Evolutionary conservation across 495 filamentous ascomycete species (phyloP), one percentile per base, ranked within the genome.

Genomic region (Xylaria palmicola): DNA sequence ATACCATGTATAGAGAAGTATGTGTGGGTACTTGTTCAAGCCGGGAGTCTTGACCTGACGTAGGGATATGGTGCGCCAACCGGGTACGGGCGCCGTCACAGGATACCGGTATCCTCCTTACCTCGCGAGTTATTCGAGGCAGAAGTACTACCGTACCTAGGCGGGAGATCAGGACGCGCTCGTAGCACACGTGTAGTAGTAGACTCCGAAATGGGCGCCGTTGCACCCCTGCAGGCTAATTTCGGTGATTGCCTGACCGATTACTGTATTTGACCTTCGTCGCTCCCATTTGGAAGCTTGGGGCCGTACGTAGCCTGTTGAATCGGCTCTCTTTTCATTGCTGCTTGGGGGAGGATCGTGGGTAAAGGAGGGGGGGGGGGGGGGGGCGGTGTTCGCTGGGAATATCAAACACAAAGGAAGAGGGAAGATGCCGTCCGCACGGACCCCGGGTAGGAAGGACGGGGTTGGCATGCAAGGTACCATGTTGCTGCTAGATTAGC

Each of bases 231-330:
- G 34, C 57, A 40, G 17, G 19, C 34, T 52, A 52, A 60, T 52
- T 44, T 59, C 19, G 9, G 6, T 32, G 20, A 10, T 12, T 34
- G 55, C 24, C 41, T 37, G 45, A 5, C 36, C 24, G 56, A 59
- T 59, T 59, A 59, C 56, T 51, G 56, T 59, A 41, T 59, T 59
- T 50, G 45, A 59, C 52, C 20, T 52, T 52, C 10, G 37, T 27
- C 24, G 52, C 39, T 44, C 13, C 26, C 39, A 56, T 10, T 37
- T 43, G 20, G 7, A 17, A 43, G 27, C 26, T 20, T 56, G 9
- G 53, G 34, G 39, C 39, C 53, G 39, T 44, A 32, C 53, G 39
- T 44, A 32, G 53, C 17, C 17, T 20, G 47, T 30, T 17, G n/a
- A 27, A 19, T 43, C 2, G 24, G 29, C 30, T 20, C 15, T 10